Evolutionary conservation across 192 early-diverging fungal species (phyloP), one percentile per base, ranked within the genome.

Genomic region (Spizellomyces punctatus): DNA sequence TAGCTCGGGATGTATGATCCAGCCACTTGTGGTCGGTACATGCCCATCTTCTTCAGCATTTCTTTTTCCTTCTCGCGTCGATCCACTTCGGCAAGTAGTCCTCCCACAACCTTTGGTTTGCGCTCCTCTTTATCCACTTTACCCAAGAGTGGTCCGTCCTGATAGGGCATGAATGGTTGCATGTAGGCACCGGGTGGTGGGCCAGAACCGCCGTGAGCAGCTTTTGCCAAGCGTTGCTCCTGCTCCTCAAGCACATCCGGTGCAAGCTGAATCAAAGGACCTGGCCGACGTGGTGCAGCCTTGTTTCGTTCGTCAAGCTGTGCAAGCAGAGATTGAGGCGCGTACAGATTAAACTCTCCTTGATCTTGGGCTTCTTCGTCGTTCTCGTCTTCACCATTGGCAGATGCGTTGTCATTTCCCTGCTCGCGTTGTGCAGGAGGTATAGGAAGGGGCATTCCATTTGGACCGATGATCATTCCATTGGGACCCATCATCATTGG

Each of bases 31-130:
- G 64, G 65, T 16, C 72, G 22, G 63, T 57, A 67, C 21, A 74
- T 42, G 8, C 72, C 72, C 72, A 74, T 74, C 52, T 82, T 69
- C 59, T 82, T 82, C 45, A 79, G 58, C 64, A 81, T 64, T 50
- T 82, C 73, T 63, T 82, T 82, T 14, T 82, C 77, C 66, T 74
- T 59, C 43, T 78, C 73, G 52, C 79, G 52, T 57, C 76, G 63
- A 68, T 82, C 74, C 22, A 82, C 63, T 60, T 82, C 58, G 4
- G 78, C 81, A 8, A 82, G 63, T 54, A 82, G 61, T 16, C 81
- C 81, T 16, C 71, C 72, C 12, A 76, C 66, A 10, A 82, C 52
- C 27, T 71, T 74, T 27, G 66, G 76, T 52, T 82, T 82, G 17
- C 66, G 44, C 19, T 71, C 21, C 6, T 74, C 44, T 12, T 50